Evolutionary conservation across 2,329 filamentous ascomycete genomes (phyloP).

Genomic region (Magnaporthiopsis rhizophila): DNA sequence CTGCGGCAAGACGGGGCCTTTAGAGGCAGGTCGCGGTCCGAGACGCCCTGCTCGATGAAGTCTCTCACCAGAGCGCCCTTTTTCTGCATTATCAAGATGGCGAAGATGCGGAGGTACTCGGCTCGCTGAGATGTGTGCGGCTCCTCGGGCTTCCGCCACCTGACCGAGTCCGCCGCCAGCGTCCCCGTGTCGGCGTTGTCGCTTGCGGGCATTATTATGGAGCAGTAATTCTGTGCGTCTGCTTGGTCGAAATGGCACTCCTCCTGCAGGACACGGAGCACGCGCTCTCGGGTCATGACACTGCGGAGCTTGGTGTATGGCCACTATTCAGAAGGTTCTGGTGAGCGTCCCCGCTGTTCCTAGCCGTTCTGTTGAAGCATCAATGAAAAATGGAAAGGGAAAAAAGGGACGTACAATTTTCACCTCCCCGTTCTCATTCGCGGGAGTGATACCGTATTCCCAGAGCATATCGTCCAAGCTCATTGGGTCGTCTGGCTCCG

Average conservation of each 20-base stretch:
- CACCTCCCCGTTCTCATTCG: no score
- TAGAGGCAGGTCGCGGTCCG: background rate
- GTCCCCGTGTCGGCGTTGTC: background rate
- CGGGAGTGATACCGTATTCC: no score
- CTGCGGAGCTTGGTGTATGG: background rate
- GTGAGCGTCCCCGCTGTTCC: background rate
- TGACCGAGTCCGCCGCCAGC: background rate
- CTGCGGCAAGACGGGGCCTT: no score
- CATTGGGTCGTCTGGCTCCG: background rate
- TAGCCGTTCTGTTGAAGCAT: no score
- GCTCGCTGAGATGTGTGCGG: no score
- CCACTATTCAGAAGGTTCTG: background rate
- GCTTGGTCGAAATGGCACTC: background rate
- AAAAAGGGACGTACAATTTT: no score
- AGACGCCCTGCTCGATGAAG: background rate
- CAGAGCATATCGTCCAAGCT: background rate
- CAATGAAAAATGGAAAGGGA: no score
- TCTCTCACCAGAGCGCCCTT: background rate
- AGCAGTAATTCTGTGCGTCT: background rate
- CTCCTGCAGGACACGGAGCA: background rate
- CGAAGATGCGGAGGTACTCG: slow-evolving; percentile 1
- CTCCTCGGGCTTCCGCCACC: background rate
- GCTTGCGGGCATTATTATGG: background rate
- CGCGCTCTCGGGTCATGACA: background rate
- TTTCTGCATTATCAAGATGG: background rate